Conservation (phyloP, 306 rosid species). For the Spatholobus suberectus region DNA sequence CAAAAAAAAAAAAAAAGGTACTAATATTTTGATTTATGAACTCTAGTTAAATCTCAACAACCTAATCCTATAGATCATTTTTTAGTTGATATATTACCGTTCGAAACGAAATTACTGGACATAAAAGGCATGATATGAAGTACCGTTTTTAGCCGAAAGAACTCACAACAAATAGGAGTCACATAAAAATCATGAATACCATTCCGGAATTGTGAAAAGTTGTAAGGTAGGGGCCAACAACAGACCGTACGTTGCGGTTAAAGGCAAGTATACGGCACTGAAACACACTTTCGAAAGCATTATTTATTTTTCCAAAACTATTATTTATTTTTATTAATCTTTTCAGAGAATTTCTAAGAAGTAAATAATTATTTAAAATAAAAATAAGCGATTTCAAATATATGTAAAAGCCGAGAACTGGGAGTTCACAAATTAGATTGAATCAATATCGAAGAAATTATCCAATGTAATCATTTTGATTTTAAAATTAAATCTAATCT, state of each 20-base stretch:
- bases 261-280: not conserved
- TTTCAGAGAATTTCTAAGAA: no score
- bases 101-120: not conserved
- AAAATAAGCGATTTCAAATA: no score
- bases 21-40: not conserved
- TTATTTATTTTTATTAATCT: no score
- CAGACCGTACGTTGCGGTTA: not conserved
- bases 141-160: not conserved
- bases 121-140: not conserved
- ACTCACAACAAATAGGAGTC: not conserved
- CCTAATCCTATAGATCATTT: not conserved
- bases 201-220: not conserved
- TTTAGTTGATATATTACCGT: not conserved
- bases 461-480: no score
- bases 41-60: not conserved
- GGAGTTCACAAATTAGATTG: no score
- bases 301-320: no score
- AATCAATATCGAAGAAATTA: no score
- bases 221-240: not conserved
- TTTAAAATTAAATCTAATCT: no score
- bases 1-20: not conserved
- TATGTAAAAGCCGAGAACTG: no score
- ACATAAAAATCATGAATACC: constrained; percentile 25
- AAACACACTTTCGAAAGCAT: no score
- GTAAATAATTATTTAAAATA: no score